These are phyloP conservation scores for Leishmania guyanensis DNA, from an alignment of 208 protist species.

Conservation along the genomic window DNA sequence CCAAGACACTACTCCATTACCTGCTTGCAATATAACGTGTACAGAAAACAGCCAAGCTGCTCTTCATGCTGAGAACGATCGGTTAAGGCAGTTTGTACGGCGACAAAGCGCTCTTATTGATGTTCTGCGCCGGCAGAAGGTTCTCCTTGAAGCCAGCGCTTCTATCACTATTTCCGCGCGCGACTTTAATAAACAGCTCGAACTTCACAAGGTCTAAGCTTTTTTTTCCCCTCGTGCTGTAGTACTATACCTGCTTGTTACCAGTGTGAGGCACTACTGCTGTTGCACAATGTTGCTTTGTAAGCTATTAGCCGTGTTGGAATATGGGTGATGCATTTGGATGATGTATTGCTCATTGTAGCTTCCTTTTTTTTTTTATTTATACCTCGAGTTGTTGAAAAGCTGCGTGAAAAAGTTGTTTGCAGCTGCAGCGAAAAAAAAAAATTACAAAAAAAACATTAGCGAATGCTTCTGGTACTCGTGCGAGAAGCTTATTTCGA, in stretches of 20 bases:
- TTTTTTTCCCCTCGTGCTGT: neutral
- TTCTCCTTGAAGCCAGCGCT: slow-evolving; percentile 87
- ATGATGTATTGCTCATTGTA: neutral
- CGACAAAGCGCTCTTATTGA: slow-evolving; percentile 94
- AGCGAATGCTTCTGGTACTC: neutral
- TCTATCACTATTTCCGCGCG: slow-evolving; percentile 84
- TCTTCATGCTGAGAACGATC: slow-evolving; percentile 49
- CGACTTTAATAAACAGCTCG: slow-evolving; percentile 43
- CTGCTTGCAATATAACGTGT: neutral
- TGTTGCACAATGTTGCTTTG: neutral
- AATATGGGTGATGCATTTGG: neutral
- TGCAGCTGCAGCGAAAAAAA: neutral
- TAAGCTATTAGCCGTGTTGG: neutral
- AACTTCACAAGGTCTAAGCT: slow-evolving; percentile 14
- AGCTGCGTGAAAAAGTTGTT: no score
- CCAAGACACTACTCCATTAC: neutral
- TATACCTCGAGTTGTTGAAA: no score
- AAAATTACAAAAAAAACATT: neutral
- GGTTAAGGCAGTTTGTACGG: slow-evolving; percentile 79
- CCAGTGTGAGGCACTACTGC: neutral
- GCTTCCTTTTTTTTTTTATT: neutral
- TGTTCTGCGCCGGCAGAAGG: slow-evolving; percentile 92
- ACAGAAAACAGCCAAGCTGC: neutral
- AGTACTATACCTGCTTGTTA: no score
- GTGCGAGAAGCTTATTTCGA: neutral